Conservation (phyloP, 78 protist genomes). For the Dictyostelium brefeldianum region DNA sequence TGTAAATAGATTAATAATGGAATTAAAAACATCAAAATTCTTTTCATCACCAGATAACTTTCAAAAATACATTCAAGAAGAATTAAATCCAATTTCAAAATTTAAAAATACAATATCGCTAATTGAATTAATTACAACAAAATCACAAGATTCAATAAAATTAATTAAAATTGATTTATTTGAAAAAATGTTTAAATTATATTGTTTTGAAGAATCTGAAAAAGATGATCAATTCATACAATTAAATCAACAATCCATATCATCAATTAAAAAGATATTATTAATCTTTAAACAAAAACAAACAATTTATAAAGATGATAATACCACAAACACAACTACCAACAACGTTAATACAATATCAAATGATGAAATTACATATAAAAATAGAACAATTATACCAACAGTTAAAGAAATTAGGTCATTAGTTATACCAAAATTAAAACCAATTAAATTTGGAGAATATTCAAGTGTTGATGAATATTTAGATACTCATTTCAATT, state of each 20-base stretch:
- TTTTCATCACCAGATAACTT: background rate
- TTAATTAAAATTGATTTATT: constrained; percentile 4
- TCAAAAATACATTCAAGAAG: background rate
- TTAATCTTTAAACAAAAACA: background rate
- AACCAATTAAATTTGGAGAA: constrained; percentile 24
- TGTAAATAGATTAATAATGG: background rate
- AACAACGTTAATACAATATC: background rate
- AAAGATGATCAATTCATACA: too few relatives aligned
- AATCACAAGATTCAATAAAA: background rate
- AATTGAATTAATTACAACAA: background rate
- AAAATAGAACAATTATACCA: constrained; percentile 22
- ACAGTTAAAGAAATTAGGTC: background rate
- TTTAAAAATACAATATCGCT: background rate
- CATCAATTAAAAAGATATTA: background rate
- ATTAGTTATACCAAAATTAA: background rate
- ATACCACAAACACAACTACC: too few relatives aligned
- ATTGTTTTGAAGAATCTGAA: too few relatives aligned
- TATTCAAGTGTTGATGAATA: constrained; percentile 51
- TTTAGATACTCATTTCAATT: constrained; percentile 54
- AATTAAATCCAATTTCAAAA: background rate
- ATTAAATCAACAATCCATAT: background rate
- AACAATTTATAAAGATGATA: background rate
- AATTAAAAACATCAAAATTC: constrained; percentile 20
- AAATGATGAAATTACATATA: constrained; percentile 1
- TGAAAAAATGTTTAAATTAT: background rate